Evolutionary conservation across 257 asterid species (phyloP).

Genomic region (Salvia miltiorrhiza): DNA sequence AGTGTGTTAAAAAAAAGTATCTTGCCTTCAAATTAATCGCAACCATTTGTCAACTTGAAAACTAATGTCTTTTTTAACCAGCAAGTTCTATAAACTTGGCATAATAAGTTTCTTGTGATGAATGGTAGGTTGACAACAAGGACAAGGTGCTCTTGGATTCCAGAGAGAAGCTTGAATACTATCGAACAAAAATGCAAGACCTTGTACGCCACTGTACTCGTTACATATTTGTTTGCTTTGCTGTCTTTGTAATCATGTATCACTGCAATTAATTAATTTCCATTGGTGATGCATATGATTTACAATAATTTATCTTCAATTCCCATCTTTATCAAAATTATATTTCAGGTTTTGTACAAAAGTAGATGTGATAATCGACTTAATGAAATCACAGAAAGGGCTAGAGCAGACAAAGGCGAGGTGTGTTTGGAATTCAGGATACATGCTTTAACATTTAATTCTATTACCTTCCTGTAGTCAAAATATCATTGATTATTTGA

Average conservation of each 20-base stretch:
- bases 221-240: slow-evolving; percentile 12
- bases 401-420: slow-evolving; percentile 89
- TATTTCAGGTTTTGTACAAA: slow-evolving; percentile 79
- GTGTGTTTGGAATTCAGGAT: slow-evolving; percentile 38
- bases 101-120: slow-evolving; percentile 28
- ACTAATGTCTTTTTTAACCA: slow-evolving; percentile 5
- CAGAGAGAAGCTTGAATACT: slow-evolving; percentile 90
- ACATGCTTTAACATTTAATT: slow-evolving; percentile 7
- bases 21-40: not conserved
- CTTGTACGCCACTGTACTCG: slow-evolving; percentile 58
- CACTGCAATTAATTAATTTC: not conserved
- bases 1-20: not conserved
- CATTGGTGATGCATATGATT: not conserved
- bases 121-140: slow-evolving; percentile 63
- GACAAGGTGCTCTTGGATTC: slow-evolving; percentile 83
- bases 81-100: slow-evolving; percentile 10
- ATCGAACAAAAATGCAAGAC: slow-evolving; percentile 96
- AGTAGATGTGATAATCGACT: slow-evolving; percentile 98
- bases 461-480: slow-evolving; percentile 10
- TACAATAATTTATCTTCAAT: slow-evolving; percentile 2
- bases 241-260: slow-evolving; percentile 10
- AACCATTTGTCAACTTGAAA: not conserved
- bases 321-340: slow-evolving; percentile 21
- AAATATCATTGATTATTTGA: not conserved
- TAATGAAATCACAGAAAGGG: slow-evolving; percentile 96